These are phyloP conservation scores for Endoconidiophora polonica DNA, from an alignment of 2,329 filamentous ascomycete species.

Conservation along the genomic window DNA sequence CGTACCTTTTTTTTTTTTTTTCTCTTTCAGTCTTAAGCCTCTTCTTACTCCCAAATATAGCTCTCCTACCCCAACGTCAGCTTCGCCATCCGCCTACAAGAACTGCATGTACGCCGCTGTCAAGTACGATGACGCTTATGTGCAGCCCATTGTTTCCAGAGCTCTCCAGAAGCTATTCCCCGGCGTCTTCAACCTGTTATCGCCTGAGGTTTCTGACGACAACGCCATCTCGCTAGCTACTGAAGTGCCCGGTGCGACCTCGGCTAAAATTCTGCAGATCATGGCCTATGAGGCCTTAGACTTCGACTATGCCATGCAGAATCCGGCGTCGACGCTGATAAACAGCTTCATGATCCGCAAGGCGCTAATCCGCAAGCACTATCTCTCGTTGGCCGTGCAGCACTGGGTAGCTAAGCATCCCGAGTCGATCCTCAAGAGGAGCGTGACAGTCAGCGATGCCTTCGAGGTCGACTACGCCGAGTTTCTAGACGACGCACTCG, in stretches of 20 bases:
- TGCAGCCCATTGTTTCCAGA: slow-evolving; percentile 66
- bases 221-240: slow-evolving; percentile 22
- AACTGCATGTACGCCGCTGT: slow-evolving; percentile 7
- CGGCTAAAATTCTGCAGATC: slow-evolving; percentile 53
- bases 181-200: slow-evolving; percentile 34
- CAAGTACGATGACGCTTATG: slow-evolving; percentile 68
- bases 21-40: neutral
- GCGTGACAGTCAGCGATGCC: slow-evolving; percentile 63
- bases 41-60: neutral
- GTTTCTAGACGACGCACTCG: slow-evolving; percentile 81
- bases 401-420: slow-evolving; percentile 81
- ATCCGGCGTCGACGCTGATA: slow-evolving; percentile 46
- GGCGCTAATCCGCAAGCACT: slow-evolving; percentile 91
- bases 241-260: slow-evolving; percentile 20
- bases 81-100: neutral
- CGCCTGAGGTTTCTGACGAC: slow-evolving; percentile 15
- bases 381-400: slow-evolving; percentile 65
- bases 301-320: slow-evolving; percentile 54
- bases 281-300: slow-evolving; percentile 74
- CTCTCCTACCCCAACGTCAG: neutral
- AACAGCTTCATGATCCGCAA: slow-evolving; percentile 95
- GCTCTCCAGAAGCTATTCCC: slow-evolving; percentile 52
- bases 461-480: slow-evolving; percentile 96
- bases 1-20: neutral
- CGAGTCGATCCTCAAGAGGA: slow-evolving; percentile 44